These are phyloP conservation scores for Scheffersomyces amazonensis DNA, from an alignment of 805 yeast genomes.

Conservation along the genomic window DNA sequence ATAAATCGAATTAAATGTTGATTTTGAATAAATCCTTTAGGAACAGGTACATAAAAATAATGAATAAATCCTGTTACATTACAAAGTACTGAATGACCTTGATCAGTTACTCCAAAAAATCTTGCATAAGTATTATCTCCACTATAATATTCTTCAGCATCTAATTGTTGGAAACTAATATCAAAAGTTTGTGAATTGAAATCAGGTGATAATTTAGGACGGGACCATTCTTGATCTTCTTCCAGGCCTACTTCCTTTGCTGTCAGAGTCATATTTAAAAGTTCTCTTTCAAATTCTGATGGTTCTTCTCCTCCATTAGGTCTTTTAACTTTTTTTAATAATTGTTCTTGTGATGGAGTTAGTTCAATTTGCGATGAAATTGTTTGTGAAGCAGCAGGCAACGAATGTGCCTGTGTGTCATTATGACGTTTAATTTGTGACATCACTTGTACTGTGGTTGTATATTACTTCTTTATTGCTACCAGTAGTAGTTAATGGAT, in stretches of 20 bases:
- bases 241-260: constrained; percentile 21
- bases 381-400: constrained; percentile 28
- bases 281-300: constrained; percentile 39
- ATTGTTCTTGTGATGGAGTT: constrained; percentile 26
- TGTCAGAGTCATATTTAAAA: constrained; percentile 33
- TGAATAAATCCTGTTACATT: constrained; percentile 87
- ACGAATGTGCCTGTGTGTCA: constrained; percentile 25
- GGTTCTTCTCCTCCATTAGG: constrained; percentile 35
- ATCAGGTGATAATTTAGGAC: constrained; percentile 53
- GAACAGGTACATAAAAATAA: constrained; percentile 90
- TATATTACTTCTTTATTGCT: too few relatives aligned
- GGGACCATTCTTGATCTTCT: constrained; percentile 43
- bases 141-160: constrained; percentile 78
- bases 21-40: constrained; percentile 63
- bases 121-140: constrained; percentile 65
- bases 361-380: constrained; percentile 20
- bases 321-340: constrained; percentile 31
- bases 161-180: constrained; percentile 84
- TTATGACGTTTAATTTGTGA: background rate
- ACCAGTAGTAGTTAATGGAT: too few relatives aligned
- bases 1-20: constrained; percentile 49
- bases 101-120: constrained; percentile 88
- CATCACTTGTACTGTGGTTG: too few relatives aligned
- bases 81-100: constrained; percentile 87
- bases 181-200: constrained; percentile 51